Evolutionary conservation across 805 yeast species (phyloP).

Genomic region (Ogataea degrootiae): DNA sequence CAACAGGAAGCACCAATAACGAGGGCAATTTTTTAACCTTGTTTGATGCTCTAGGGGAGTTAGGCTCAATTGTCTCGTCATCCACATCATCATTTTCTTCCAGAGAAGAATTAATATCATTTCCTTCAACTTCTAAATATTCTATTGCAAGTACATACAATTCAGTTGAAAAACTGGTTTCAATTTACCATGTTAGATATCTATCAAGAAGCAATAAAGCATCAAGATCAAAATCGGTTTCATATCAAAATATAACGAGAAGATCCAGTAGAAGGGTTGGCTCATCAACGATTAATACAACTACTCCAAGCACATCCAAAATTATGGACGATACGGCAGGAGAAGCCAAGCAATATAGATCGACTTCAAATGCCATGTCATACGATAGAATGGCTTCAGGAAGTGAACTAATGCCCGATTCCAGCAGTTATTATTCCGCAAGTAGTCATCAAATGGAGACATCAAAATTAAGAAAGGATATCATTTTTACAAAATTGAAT

Average conservation of each 20-base stretch:
- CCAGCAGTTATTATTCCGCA: conserved; percentile 20
- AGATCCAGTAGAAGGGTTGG: conserved; percentile 22
- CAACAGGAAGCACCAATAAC: conserved; percentile 6
- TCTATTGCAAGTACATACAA: conserved; percentile 56
- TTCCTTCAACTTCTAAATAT: conserved; percentile 40
- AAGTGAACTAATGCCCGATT: conserved; percentile 27
- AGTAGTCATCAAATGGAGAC: conserved; percentile 24
- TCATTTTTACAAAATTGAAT: conserved; percentile 61
- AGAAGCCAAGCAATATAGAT: conserved; percentile 29
- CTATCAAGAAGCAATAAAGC: conserved; percentile 22
- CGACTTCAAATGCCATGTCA: conserved; percentile 37
- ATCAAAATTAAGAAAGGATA: conserved; percentile 51
- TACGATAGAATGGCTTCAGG: conserved; percentile 43
- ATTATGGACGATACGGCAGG: conserved; percentile 31
- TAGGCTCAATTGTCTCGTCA: conserved; percentile 67
- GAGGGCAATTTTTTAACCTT: conserved; percentile 53
- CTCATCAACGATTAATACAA: conserved; percentile 15
- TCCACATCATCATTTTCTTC: conserved; percentile 61
- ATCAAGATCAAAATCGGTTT: conserved; percentile 12
- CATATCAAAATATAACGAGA: conserved; percentile 14
- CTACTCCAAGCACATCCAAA: conserved; percentile 40
- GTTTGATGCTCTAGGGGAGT: conserved; percentile 69
- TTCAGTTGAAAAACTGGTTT: conserved; percentile 38
- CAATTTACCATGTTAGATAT: conserved; percentile 53
- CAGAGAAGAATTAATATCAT: conserved; percentile 50